These are phyloP conservation scores for Boletus fagicola DNA, from an alignment of 768 basidiomycete species.

Conservation along the genomic window DNA sequence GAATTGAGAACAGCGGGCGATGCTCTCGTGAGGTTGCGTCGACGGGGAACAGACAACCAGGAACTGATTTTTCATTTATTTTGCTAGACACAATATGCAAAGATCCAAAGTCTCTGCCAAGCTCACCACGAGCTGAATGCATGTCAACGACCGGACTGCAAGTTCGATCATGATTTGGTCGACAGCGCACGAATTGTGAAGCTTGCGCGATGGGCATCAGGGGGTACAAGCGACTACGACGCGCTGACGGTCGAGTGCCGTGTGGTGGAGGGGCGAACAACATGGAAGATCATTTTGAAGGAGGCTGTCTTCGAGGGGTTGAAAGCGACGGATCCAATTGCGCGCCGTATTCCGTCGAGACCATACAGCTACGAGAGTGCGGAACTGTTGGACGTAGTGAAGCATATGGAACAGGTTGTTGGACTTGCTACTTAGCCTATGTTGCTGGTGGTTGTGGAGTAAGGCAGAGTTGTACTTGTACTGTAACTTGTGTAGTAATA, in stretches of 20 bases:
- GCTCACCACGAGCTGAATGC: constrained; percentile 9
- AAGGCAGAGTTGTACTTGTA: background rate
- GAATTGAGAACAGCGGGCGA: constrained; percentile 10
- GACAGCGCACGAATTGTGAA: constrained; percentile 13
- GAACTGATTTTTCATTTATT: background rate
- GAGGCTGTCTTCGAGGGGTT: constrained; percentile 8
- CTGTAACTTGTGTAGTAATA: background rate
- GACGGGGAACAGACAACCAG: background rate
- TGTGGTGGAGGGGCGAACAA: constrained; percentile 8
- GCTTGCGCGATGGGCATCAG: constrained; percentile 11
- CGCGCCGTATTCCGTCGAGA: constrained; percentile 5
- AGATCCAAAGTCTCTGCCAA: constrained; percentile 19
- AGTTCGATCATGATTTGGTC: constrained; percentile 19
- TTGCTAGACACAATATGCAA: constrained; percentile 10
- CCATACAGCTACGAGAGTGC: constrained; percentile 15
- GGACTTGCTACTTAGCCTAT: background rate
- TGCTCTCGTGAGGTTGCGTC: background rate
- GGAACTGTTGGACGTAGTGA: constrained; percentile 18
- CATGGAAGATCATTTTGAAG: constrained; percentile 18
- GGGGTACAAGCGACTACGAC: background rate
- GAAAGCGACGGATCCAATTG: constrained; percentile 13
- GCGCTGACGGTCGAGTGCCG: constrained; percentile 19
- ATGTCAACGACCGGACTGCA: constrained; percentile 11
- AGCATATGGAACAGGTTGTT: constrained; percentile 12
- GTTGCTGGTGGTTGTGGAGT: background rate